Percentiles rank a stretch among this genome's conserved stretches.
These are phyloP conservation scores for Exophiala calicioides DNA, from an alignment of 2,329 filamentous ascomycete genomes.

Conservation along the genomic window DNA sequence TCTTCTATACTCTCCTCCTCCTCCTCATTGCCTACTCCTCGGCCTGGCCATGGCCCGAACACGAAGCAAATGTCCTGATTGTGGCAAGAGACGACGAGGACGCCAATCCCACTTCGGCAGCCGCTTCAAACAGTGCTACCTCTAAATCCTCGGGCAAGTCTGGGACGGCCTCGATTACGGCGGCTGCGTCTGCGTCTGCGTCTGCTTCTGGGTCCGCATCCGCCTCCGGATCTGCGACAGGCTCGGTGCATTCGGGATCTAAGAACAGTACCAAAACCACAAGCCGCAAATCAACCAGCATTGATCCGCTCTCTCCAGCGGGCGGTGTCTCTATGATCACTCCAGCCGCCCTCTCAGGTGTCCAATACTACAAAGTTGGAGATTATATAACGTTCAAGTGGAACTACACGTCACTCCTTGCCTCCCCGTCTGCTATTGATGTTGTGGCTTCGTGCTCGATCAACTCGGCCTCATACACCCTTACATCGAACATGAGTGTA, in stretches of 20 bases:
- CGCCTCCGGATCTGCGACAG: conserved; percentile 10
- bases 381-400: conserved; percentile 64
- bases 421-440: conserved; percentile 61
- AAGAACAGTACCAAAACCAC: conserved; percentile 20
- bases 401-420: conserved; percentile 64
- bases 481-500: conserved; percentile 60
- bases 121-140: conserved; percentile 8
- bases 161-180: conserved; percentile 15
- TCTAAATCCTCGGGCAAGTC: conserved; percentile 6
- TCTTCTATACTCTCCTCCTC: conserved; percentile 29
- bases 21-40: conserved; percentile 31
- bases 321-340: conserved; percentile 65
- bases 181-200: conserved; percentile 9
- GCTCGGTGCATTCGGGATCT: conserved; percentile 19
- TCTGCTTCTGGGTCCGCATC: conserved; percentile 16
- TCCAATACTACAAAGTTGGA: conserved; percentile 65
- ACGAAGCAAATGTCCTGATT: conserved; percentile 28
- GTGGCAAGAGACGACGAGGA: conserved; percentile 29
- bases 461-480: conserved; percentile 63
- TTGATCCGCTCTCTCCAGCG: conserved; percentile 56
- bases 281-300: conserved; percentile 41
- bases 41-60: conserved; percentile 37
- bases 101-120: conserved; percentile 7
- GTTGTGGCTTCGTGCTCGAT: conserved; percentile 62
- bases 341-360: conserved; percentile 51